A percentile compares a stretch with the other conserved stretches of the same genome.
Conservation (phyloP, 805 yeast species). For the Schwanniomyces yamadae region DNA sequence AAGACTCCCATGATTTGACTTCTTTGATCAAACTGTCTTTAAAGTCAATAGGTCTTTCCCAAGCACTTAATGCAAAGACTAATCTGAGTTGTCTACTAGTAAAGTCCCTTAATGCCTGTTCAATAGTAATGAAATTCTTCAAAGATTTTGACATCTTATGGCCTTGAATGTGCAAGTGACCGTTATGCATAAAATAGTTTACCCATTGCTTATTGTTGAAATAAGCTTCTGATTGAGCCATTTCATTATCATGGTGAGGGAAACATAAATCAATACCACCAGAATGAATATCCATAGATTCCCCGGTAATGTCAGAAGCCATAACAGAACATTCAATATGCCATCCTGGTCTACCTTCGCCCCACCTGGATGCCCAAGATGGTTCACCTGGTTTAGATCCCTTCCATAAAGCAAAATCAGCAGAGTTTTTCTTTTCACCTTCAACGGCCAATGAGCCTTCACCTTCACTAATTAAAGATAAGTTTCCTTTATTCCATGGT, state of each 20-base stretch:
- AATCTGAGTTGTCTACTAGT: constrained; percentile 82
- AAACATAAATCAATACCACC: constrained; percentile 98
- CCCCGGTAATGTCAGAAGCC: constrained; percentile 89
- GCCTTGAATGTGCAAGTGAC: constrained; percentile 97
- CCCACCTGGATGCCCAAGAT: constrained; percentile 94
- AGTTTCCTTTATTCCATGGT: constrained; percentile 95
- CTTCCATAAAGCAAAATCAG: constrained; percentile 97
- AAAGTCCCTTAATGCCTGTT: constrained; percentile 75
- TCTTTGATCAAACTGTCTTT: constrained; percentile 77
- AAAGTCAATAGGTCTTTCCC: constrained; percentile 93
- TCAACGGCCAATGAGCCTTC: constrained; percentile 77
- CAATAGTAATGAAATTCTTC: constrained; percentile 92
- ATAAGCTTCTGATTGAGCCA: constrained; percentile 95
- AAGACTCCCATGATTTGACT: constrained; percentile 71
- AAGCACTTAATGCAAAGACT: constrained; percentile 85
- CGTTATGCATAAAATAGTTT: constrained; percentile 93
- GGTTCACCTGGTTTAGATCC: constrained; percentile 97
- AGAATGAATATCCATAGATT: constrained; percentile 86
- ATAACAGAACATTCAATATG: constrained; percentile 98
- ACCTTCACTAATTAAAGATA: constrained; percentile 85
- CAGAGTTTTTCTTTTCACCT: constrained; percentile 65
- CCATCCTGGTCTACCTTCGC: constrained; percentile 98
- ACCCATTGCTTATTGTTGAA: constrained; percentile 93
- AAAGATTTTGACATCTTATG: constrained; percentile 96
- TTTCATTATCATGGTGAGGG: constrained; percentile 98